phyloP scores from a whole-genome alignment of 441 rosid genomes.

The Erodium moschatum region DNA sequence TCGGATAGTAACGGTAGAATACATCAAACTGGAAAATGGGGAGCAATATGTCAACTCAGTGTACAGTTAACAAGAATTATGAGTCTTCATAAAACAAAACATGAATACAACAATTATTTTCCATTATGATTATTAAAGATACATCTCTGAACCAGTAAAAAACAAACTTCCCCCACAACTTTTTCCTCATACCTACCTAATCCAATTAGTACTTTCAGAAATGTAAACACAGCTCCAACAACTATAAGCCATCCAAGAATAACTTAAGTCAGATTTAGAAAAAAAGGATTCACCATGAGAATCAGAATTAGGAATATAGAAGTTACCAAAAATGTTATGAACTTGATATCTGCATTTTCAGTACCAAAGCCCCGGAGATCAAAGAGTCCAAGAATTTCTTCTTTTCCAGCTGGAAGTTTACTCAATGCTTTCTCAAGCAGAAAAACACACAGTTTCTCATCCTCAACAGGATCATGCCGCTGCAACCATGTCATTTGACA shows the following conservation, averaged over 20 bases:
- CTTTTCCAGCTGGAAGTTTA: constrained; percentile 65
- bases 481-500: constrained; percentile 25
- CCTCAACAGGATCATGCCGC: constrained; percentile 55
- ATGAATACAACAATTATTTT: not conserved
- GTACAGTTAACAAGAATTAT: constrained; percentile 12
- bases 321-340: constrained; percentile 70
- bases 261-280: not conserved
- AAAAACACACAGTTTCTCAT: constrained; percentile 68
- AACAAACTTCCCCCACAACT: not conserved
- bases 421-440: constrained; percentile 70
- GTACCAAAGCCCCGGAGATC: constrained; percentile 67
- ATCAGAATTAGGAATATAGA: constrained; percentile 11
- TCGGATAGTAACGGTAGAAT: constrained; percentile 82
- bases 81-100: not conserved
- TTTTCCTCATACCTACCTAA: not conserved
- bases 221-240: constrained; percentile 1
- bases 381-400: constrained; percentile 61
- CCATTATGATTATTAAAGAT: not conserved
- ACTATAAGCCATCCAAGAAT: not conserved
- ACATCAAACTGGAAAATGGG: constrained; percentile 64
- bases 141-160: not conserved
- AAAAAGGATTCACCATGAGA: not conserved
- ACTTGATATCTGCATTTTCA: constrained; percentile 64
- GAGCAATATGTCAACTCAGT: constrained; percentile 16
- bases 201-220: not conserved